These are phyloP conservation scores for Samsoniella hepiali DNA, from an alignment of 2,329 filamentous ascomycete genomes.

Conservation along the genomic window DNA sequence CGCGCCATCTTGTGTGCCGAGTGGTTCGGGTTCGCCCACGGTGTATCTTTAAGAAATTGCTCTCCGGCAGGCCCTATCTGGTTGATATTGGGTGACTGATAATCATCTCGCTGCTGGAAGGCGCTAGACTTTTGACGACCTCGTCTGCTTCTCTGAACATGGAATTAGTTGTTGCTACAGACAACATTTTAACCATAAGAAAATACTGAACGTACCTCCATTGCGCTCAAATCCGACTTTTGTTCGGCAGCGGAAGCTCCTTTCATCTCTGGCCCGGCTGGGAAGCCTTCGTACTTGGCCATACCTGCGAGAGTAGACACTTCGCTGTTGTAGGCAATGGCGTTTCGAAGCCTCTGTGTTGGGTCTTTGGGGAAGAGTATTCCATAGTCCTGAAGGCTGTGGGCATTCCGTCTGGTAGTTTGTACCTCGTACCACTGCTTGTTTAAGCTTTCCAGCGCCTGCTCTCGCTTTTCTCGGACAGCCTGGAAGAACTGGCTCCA, in stretches of 20 bases:
- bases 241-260: constrained; percentile 70
- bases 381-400: constrained; percentile 76
- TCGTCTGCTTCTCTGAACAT: constrained; percentile 33
- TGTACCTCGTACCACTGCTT: constrained; percentile 92
- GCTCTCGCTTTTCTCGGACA: constrained; percentile 78
- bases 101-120: constrained; percentile 44
- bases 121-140: constrained; percentile 36
- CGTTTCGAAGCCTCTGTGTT: constrained; percentile 75
- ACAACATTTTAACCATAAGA: neutral
- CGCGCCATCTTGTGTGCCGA: constrained; percentile 58
- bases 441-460: constrained; percentile 74
- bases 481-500: constrained; percentile 89
- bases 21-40: constrained; percentile 89
- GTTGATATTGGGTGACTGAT: constrained; percentile 45
- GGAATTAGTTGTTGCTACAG: constrained; percentile 1
- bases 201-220: constrained; percentile 59
- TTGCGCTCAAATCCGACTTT: constrained; percentile 83
- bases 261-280: constrained; percentile 82
- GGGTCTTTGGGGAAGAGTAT: constrained; percentile 76
- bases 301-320: constrained; percentile 87
- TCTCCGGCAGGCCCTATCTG: constrained; percentile 68
- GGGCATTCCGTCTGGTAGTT: constrained; percentile 77
- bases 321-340: constrained; percentile 90
- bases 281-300: constrained; percentile 94
- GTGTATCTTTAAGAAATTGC: constrained; percentile 83